Evolutionary conservation across 495 filamentous ascomycete genomes (phyloP).

Genomic region (Tuber magnatum): DNA sequence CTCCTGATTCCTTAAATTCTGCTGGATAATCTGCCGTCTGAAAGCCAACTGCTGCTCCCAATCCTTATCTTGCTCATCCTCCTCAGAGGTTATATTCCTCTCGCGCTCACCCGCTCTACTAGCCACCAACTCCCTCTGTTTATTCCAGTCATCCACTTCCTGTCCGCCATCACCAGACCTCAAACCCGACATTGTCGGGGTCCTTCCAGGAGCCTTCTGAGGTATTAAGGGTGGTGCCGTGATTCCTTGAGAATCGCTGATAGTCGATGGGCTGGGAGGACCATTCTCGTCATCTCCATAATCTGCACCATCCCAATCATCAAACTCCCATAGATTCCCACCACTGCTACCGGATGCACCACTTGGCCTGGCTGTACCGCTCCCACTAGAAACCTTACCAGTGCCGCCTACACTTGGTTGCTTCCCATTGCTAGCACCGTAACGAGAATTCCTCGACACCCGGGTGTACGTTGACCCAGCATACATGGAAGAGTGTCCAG

Average conservation of each 20-base stretch:
- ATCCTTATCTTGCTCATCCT: slow-evolving; percentile 36
- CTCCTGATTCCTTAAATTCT: slow-evolving; percentile 40
- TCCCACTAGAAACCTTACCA: slow-evolving; percentile 8
- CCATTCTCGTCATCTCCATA: slow-evolving; percentile 26
- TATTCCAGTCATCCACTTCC: slow-evolving; percentile 23
- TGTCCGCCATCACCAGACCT: slow-evolving; percentile 23
- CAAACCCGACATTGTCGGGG: slow-evolving; percentile 15
- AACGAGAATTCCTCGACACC: slow-evolving; percentile 30
- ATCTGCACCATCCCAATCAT: slow-evolving; percentile 34
- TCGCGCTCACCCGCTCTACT: slow-evolving; percentile 34
- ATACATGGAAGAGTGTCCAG: slow-evolving; percentile 72
- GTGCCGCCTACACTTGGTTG: slow-evolving; percentile 11
- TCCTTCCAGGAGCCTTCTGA: slow-evolving; percentile 16
- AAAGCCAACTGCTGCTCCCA: slow-evolving; percentile 41
- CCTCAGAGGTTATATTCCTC: slow-evolving; percentile 17
- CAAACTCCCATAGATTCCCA: slow-evolving; percentile 40
- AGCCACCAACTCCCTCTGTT: slow-evolving; percentile 22
- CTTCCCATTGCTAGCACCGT: slow-evolving; percentile 22
- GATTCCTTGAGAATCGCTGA: slow-evolving; percentile 9
- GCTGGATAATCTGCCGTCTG: slow-evolving; percentile 38
- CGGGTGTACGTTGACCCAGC: slow-evolving; percentile 41
- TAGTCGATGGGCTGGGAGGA: slow-evolving; percentile 11
- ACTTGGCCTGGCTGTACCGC: slow-evolving; percentile 15
- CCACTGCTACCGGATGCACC: slow-evolving; percentile 35
- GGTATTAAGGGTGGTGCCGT: slow-evolving; percentile 22